A percentile compares a stretch with the other conserved stretches of the same genome.
These are phyloP conservation scores for Pichia kudriavzevii DNA, from an alignment of 1,139 yeast genomes.

Conservation along the genomic window DNA sequence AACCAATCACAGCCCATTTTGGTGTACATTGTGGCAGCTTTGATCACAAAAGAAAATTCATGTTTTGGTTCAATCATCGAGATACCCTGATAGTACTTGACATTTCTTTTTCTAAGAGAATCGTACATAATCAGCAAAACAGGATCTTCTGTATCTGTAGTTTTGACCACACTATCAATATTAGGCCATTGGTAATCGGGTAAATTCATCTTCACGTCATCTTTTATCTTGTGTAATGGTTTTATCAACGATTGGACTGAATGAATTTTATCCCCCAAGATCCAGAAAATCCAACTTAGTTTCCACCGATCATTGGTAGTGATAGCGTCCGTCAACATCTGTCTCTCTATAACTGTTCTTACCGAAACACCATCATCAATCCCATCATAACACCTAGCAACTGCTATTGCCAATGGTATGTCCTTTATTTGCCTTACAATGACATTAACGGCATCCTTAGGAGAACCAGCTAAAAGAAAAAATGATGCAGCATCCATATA, in stretches of 20 bases:
- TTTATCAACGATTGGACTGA: slow-evolving; percentile 62
- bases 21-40: slow-evolving; percentile 59
- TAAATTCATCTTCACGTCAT: slow-evolving; percentile 25
- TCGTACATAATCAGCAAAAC: slow-evolving; percentile 62
- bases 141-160: slow-evolving; percentile 56
- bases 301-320: slow-evolving; percentile 73
- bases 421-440: slow-evolving; percentile 61
- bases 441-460: slow-evolving; percentile 72
- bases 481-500: slow-evolving; percentile 84
- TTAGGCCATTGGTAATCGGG: slow-evolving; percentile 23
- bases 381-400: slow-evolving; percentile 64
- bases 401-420: slow-evolving; percentile 65
- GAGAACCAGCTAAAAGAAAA: slow-evolving; percentile 71
- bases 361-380: slow-evolving; percentile 48
- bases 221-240: slow-evolving; percentile 42
- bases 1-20: slow-evolving; percentile 91
- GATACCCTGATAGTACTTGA: slow-evolving; percentile 43
- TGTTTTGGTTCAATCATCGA: slow-evolving; percentile 36
- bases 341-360: slow-evolving; percentile 40
- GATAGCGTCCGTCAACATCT: slow-evolving; percentile 51
- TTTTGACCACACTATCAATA: slow-evolving; percentile 34
- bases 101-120: slow-evolving; percentile 46
- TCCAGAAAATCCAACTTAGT: slow-evolving; percentile 78
- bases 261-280: slow-evolving; percentile 40
- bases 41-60: slow-evolving; percentile 57